phyloP scores from a whole-genome alignment of 768 basidiomycete genomes.

The Tricholoma hemisulphureum region DNA sequence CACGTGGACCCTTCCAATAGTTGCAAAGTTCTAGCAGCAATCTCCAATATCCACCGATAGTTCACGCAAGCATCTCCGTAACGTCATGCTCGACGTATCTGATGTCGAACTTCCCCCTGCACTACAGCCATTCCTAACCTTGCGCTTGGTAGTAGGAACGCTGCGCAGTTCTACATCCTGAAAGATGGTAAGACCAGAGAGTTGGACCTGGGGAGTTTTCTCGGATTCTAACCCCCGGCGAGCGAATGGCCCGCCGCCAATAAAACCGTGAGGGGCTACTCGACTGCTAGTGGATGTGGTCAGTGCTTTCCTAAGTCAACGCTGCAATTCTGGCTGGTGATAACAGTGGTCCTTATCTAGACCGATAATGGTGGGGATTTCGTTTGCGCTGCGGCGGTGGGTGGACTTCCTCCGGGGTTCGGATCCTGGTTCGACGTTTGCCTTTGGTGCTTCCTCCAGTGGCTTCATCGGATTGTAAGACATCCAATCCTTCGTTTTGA shows the following conservation, averaged over 20 bases:
- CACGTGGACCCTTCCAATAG: slow-evolving; percentile 8
- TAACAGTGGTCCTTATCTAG: slow-evolving; percentile 24
- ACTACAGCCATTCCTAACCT: slow-evolving; percentile 37
- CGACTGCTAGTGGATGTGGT: slow-evolving; percentile 60
- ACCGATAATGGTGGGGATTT: slow-evolving; percentile 53
- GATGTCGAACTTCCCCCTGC: slow-evolving; percentile 43
- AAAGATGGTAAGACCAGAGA: slow-evolving; percentile 53
- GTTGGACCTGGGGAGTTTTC: slow-evolving; percentile 56
- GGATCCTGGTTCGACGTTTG: too few species aligned
- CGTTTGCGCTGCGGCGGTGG: slow-evolving; percentile 59
- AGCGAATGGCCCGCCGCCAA: too few species aligned
- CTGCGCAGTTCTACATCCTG: slow-evolving; percentile 56
- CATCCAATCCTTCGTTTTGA: not conserved
- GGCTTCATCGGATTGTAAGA: slow-evolving; percentile 46
- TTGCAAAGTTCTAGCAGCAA: slow-evolving; percentile 41
- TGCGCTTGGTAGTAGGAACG: slow-evolving; percentile 45
- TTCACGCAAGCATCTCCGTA: slow-evolving; percentile 38
- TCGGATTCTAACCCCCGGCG: too few species aligned
- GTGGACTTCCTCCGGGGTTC: too few species aligned
- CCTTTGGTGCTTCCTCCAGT: slow-evolving; percentile 22
- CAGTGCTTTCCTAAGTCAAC: slow-evolving; percentile 16
- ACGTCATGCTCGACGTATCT: slow-evolving; percentile 48
- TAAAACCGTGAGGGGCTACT: slow-evolving; percentile 45
- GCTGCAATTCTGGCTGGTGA: not conserved
- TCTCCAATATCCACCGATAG: slow-evolving; percentile 31